phyloP scores from a whole-genome alignment of 345 rosid species.

The Populus euphratica region DNA sequence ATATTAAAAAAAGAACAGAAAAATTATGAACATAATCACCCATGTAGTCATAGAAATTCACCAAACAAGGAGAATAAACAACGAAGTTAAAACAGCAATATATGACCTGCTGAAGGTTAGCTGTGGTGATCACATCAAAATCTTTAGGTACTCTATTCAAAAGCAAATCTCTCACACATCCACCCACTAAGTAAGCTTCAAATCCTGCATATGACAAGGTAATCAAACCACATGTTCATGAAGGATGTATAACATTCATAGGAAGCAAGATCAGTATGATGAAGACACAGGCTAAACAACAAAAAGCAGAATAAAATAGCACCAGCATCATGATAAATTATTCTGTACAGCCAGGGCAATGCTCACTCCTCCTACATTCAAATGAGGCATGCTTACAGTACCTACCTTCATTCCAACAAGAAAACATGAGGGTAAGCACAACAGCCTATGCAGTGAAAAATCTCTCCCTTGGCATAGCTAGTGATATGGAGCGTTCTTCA shows the following conservation, averaged over 20 bases:
- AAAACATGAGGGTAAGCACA: no score
- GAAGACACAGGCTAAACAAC: not conserved
- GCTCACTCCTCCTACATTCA: no score
- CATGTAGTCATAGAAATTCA: not conserved
- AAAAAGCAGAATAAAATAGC: not conserved
- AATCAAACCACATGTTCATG: not conserved
- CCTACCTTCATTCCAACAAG: no score
- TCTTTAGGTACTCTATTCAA: slow-evolving; percentile 76
- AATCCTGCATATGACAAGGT: slow-evolving; percentile 43
- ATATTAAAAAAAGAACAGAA: slow-evolving; percentile 9
- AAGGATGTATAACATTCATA: not conserved
- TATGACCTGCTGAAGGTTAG: slow-evolving; percentile 64
- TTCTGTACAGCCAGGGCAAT: no score
- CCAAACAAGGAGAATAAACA: not conserved
- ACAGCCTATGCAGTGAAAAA: no score
- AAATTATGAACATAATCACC: not conserved
- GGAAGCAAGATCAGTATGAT: not conserved
- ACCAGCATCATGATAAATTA: slow-evolving; percentile 1
- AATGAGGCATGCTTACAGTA: no score
- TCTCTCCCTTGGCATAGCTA: no score
- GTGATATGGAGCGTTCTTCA: not conserved
- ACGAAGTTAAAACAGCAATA: not conserved
- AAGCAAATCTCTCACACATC: slow-evolving; percentile 90
- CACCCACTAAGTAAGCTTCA: slow-evolving; percentile 86
- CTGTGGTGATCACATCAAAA: slow-evolving; percentile 91